These are phyloP conservation scores for Lactarius vividus DNA, from an alignment of 768 basidiomycete species.

Conservation along the genomic window DNA sequence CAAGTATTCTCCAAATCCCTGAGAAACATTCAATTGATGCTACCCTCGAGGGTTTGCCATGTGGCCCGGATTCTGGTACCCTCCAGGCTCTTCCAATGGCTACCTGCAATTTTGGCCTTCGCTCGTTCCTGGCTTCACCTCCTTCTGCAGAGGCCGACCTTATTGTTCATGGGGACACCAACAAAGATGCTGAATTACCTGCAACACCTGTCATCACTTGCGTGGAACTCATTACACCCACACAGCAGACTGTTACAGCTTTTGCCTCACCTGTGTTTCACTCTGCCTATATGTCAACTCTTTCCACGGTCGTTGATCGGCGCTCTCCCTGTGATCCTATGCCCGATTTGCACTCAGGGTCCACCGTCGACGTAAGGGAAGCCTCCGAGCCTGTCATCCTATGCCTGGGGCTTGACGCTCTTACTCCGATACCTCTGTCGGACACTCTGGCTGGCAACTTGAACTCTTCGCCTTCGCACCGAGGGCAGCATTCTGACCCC, in stretches of 20 bases:
- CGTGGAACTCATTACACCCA: not conserved
- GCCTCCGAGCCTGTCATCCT: not conserved
- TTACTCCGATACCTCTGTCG: not conserved
- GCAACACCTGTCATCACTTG: not conserved
- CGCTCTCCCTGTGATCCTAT: not conserved
- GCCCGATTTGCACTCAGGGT: not conserved
- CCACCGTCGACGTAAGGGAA: not conserved
- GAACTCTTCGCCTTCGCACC: not conserved
- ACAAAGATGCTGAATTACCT: not conserved
- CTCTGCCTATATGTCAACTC: not conserved
- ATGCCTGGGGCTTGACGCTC: not conserved
- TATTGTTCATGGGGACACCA: not conserved
- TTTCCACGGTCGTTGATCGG: not conserved
- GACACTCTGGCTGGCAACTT: not conserved
- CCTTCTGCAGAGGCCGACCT: not conserved
- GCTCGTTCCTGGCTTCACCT: not conserved
- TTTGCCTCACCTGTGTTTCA: not conserved
- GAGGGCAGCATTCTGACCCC: not conserved
- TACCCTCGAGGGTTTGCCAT: not conserved
- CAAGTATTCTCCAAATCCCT: not conserved
- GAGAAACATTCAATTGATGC: not conserved
- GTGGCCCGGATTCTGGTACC: not conserved
- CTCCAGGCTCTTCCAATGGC: not conserved
- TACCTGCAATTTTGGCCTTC: not conserved
- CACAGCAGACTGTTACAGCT: not conserved